Evolutionary conservation across 495 filamentous ascomycete genomes (phyloP).

Genomic region (Talaromyces wortmannii): DNA sequence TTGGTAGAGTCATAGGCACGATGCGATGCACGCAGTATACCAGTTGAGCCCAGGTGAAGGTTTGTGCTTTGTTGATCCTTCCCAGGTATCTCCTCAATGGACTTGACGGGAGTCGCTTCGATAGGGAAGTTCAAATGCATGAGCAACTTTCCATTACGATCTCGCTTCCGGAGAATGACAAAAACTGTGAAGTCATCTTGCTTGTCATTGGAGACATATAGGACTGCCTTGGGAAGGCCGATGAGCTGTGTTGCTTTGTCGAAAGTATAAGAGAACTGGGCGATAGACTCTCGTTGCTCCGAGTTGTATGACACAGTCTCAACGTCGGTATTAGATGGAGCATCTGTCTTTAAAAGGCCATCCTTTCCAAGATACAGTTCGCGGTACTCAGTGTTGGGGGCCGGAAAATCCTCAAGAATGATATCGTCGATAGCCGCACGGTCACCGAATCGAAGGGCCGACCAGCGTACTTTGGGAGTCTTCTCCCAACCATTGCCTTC

Average conservation of each 20-base stretch:
- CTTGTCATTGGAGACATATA: conserved; percentile 33
- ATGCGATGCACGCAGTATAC: conserved; percentile 27
- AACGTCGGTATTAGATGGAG: neutral
- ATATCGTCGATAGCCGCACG: conserved; percentile 15
- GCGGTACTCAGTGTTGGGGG: conserved; percentile 21
- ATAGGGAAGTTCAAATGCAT: conserved; percentile 28
- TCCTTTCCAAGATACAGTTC: conserved; percentile 14
- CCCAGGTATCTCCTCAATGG: conserved; percentile 24
- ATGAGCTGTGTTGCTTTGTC: conserved; percentile 16
- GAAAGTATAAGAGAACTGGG: conserved; percentile 27
- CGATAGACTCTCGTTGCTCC: conserved; percentile 10
- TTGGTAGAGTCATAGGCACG: conserved; percentile 15
- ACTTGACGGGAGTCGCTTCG: conserved; percentile 15
- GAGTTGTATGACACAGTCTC: conserved; percentile 16
- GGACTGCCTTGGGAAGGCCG: conserved; percentile 25
- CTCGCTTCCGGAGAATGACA: conserved; percentile 29
- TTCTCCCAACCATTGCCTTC: conserved; percentile 34
- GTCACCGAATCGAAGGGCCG: conserved; percentile 19
- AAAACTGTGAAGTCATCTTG: conserved; percentile 33
- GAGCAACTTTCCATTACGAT: conserved; percentile 23
- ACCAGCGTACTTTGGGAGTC: conserved; percentile 28
- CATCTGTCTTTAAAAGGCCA: neutral
- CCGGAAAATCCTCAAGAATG: conserved; percentile 23
- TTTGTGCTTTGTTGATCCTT: conserved; percentile 15
- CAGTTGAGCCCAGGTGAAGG: conserved; percentile 21